Evolutionary conservation across 1,284 basidiomycete genomes (phyloP), one percentile per base, ranked within the genome.

Genomic region (Sporisorium reilianum): DNA sequence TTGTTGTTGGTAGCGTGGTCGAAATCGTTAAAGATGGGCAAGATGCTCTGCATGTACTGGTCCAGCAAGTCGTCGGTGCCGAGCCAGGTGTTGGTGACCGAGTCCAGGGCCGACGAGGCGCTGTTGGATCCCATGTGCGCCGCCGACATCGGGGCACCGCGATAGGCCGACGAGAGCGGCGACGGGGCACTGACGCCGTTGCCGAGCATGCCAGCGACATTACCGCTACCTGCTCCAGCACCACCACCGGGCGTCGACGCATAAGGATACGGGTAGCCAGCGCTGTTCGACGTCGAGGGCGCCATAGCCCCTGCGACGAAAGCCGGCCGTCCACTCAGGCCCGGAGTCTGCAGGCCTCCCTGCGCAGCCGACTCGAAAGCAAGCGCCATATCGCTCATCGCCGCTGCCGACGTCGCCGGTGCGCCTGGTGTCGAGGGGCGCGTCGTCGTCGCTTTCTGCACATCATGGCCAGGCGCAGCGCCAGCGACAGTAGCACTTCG

Each of bases 11-110:
- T 68, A 8, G 57, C 58, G 36, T 74, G 71, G n/a, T 74, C 71
- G 40, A 74, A 74, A 42, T 74, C 71, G 40, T 74, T 74, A 34
- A 74, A 74, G 54, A 74, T 74, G 20, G 71, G 71, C 44, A 74
- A 26, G 48, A 74, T 74, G 42, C 71, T 74, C 40, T 74, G 71
- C 71, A 74, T 74, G 62, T 74, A 74, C 45, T 61, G 58, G 20
- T 74, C 71, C 46, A 74, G 40, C 42, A 74, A 51, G 22, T 74
- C 71, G 48, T 74, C 71, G 5, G 71, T 74, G 36, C 71, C 71
- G 30, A 74, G 52, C 71, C 71, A 74, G 2, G 61, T 68, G 44
- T 40, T 74, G 14, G 71, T 68, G 16, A 65, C 51, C 25, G 71
- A 51, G 22, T 74, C 65, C 23, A 65, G 18, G 2, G 54, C 51